These are phyloP conservation scores for Lachancea waltii DNA, from an alignment of 805 yeast genomes.

Conservation along the genomic window DNA sequence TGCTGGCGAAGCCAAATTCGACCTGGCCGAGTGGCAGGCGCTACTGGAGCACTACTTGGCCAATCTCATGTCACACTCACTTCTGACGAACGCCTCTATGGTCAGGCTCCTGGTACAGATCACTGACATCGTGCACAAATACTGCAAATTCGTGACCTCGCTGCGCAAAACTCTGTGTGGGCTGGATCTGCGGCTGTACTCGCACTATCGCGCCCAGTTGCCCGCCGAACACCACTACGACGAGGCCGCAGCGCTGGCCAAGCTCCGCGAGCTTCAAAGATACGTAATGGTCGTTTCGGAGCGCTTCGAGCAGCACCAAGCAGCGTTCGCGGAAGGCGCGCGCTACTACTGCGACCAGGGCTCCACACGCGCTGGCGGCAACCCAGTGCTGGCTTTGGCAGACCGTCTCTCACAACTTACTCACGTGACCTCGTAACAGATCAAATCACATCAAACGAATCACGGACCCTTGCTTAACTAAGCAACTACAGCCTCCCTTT, in stretches of 20 bases:
- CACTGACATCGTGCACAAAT: conserved; percentile 28
- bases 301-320: conserved; percentile 39
- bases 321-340: conserved; percentile 42
- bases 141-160: conserved; percentile 28
- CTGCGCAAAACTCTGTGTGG: conserved; percentile 31
- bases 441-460: not conserved
- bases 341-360: conserved; percentile 45
- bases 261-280: conserved; percentile 37
- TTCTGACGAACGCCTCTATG: conserved; percentile 17
- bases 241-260: conserved; percentile 33
- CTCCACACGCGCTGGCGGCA: conserved; percentile 36
- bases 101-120: conserved; percentile 28
- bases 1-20: not conserved
- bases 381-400: conserved; percentile 30
- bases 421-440: not conserved
- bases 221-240: conserved; percentile 35
- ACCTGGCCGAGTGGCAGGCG: conserved; percentile 14
- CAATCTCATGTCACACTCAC: conserved; percentile 25
- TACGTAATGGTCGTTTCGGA: conserved; percentile 39
- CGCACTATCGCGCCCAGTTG: conserved; percentile 34
- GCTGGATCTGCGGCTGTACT: conserved; percentile 41
- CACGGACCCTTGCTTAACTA: too few species aligned
- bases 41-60: conserved; percentile 23
- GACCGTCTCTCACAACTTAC: conserved; percentile 31
- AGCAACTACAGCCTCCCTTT: too few species aligned